Evolutionary conservation across 169 alveolate species (phyloP).

Genomic region (Neospora caninum): DNA sequence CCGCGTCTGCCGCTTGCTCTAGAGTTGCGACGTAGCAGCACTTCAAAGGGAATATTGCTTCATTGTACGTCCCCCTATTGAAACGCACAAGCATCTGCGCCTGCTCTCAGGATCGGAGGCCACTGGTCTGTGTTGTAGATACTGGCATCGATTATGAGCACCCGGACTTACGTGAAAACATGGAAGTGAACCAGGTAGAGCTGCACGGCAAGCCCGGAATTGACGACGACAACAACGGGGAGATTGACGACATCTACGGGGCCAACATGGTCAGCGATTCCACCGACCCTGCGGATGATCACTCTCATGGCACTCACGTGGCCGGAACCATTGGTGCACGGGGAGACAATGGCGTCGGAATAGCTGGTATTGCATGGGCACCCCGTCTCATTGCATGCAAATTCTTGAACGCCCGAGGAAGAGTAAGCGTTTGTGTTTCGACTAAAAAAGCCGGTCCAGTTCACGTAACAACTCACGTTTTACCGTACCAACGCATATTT

Average conservation of each 20-base stretch:
- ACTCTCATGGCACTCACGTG: constrained; percentile 81
- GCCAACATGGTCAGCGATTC: constrained; percentile 70
- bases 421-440: background rate
- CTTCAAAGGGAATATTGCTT: background rate
- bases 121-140: constrained; percentile 37
- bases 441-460: background rate
- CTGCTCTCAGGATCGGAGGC: background rate
- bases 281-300: constrained; percentile 75
- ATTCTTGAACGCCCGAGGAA: background rate
- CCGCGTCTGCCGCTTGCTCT: background rate
- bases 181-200: constrained; percentile 75
- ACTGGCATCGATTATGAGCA: constrained; percentile 78
- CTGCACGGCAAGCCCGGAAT: constrained; percentile 77
- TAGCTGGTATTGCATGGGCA: constrained; percentile 66
- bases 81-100: background rate
- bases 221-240: constrained; percentile 80
- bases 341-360: constrained; percentile 76
- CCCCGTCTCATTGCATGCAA: constrained; percentile 34
- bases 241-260: constrained; percentile 77
- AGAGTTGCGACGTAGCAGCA: background rate
- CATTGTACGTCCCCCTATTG: background rate
- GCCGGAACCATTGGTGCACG: constrained; percentile 81
- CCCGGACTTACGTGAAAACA: constrained; percentile 70
- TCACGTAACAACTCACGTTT: background rate
- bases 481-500: background rate